phyloP scores from a whole-genome alignment of 495 filamentous ascomycete species.

The Podospora sp. region DNA sequence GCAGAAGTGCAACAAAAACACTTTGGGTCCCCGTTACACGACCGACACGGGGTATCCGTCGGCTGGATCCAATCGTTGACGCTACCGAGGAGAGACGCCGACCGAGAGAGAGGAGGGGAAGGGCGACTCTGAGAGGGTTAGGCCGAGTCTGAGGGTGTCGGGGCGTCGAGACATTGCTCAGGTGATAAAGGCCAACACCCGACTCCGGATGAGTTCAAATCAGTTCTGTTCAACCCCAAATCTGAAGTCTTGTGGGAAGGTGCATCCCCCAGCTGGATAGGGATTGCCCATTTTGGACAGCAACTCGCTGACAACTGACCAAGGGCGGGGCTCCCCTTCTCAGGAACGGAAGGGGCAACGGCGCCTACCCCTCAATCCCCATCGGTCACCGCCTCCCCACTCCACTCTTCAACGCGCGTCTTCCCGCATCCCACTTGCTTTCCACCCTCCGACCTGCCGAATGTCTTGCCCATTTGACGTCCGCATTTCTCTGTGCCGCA shows the following conservation, averaged over 20 bases:
- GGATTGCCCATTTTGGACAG: background rate
- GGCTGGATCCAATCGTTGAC: background rate
- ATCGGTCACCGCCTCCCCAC: background rate
- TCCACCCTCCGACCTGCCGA: background rate
- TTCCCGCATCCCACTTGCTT: background rate
- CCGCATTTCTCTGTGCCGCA: background rate
- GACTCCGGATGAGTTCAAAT: background rate
- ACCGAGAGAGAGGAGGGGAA: background rate
- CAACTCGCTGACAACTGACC: background rate
- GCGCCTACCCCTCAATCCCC: background rate
- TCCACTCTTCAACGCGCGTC: background rate
- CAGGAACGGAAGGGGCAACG: background rate
- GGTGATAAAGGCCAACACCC: background rate
- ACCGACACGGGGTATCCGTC: background rate
- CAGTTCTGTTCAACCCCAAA: background rate
- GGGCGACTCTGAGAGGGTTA: background rate
- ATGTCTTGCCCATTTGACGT: background rate
- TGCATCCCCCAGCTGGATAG: background rate
- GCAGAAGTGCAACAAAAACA: constrained; percentile 1
- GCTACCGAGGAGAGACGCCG: background rate
- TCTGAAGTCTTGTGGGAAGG: background rate
- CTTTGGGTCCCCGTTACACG: background rate
- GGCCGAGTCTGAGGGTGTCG: background rate
- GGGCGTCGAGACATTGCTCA: background rate
- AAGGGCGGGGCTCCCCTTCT: background rate